Evolutionary conservation across 495 filamentous ascomycete genomes (phyloP), one percentile per base, ranked within the genome.

Genomic region (Neurospora sp.): DNA sequence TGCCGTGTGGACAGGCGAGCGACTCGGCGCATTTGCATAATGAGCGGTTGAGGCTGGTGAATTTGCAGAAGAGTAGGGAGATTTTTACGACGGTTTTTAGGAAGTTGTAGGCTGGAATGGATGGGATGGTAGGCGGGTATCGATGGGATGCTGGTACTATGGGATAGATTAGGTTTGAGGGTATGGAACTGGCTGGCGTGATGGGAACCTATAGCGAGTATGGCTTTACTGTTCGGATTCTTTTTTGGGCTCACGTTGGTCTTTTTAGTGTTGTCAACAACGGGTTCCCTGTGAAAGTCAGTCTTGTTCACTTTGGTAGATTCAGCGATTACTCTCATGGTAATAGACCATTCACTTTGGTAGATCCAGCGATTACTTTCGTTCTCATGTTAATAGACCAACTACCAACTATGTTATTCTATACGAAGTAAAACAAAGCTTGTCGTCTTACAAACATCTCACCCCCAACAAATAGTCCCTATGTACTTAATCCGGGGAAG

Each of bases 21-120:
- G 96, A 99, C 80, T 88, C 89, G 71, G 96, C 95, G 37, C 96
- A 99, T 89, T 82, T 99, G 82, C 93, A 96, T 77, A 98, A 98
- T 80, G 96, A 99, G 86, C 84, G 96, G 72, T 82, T 98, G 80
- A 86, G 96, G 46, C 85, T 98, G 70, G 82, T 91, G 78, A 99
- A 99, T 81, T 80, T 99, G 79, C 91, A 93, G 74, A 97, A 96
- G 84, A 95, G 93, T 76, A 89, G 93, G 74, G 93, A 95, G 80
- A 97, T 99, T 44, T 97, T 99, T 76, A 89, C 91, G 72, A 90
- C 88, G 78, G 93, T 98, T 35, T 99, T 99, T 72, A 75, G 81
- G 72, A 84, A 83, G 72, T 69, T 87, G 27, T 46, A 8, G 9
- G 16, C 5, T 18, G 16, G 5, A n/a, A n/a, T 18, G 16, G 4